Percentiles rank a stretch among this genome's conserved stretches.
phyloP scores from a whole-genome alignment of 768 basidiomycete species.

The Trametes elegans region DNA sequence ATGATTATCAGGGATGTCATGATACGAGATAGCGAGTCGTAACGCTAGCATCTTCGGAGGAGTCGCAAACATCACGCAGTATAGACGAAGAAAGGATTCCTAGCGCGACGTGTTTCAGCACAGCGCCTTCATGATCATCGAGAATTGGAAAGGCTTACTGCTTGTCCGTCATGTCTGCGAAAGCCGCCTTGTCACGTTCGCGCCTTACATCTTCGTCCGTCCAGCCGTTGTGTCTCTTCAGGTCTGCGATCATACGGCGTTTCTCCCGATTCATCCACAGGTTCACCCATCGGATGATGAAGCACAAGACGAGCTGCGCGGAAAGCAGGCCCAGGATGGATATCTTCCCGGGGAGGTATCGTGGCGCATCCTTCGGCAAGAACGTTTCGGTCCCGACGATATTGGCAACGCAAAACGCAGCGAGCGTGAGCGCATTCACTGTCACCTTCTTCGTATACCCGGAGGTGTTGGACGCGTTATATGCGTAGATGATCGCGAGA shows the following conservation, averaged over 20 bases:
- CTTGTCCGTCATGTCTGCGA: conserved; percentile 62
- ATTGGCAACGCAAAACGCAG: conserved; percentile 56
- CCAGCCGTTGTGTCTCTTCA: conserved; percentile 51
- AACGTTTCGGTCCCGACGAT: conserved; percentile 66
- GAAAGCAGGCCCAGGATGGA: conserved; percentile 59
- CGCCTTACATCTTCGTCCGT: conserved; percentile 53
- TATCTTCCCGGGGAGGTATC: conserved; percentile 65
- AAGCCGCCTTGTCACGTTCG: conserved; percentile 59
- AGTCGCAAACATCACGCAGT: conserved; percentile 47
- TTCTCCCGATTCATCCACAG: conserved; percentile 54
- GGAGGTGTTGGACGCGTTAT: conserved; percentile 61
- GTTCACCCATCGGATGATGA: conserved; percentile 55
- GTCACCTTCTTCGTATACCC: conserved; percentile 69
- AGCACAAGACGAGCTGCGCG: conserved; percentile 47
- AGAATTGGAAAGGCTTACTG: conserved; percentile 41
- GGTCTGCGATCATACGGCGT: conserved; percentile 37
- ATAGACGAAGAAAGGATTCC: conserved; percentile 61
- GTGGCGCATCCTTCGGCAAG: conserved; percentile 57
- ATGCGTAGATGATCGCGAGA: conserved; percentile 62
- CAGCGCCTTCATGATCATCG: background rate
- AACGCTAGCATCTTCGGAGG: background rate
- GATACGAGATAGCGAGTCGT: no score
- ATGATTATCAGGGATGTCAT: no score
- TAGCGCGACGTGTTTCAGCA: conserved; percentile 20
- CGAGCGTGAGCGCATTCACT: conserved; percentile 59